These are phyloP conservation scores for Durotheca rogersii DNA, from an alignment of 495 filamentous ascomycete genomes.

Conservation along the genomic window DNA sequence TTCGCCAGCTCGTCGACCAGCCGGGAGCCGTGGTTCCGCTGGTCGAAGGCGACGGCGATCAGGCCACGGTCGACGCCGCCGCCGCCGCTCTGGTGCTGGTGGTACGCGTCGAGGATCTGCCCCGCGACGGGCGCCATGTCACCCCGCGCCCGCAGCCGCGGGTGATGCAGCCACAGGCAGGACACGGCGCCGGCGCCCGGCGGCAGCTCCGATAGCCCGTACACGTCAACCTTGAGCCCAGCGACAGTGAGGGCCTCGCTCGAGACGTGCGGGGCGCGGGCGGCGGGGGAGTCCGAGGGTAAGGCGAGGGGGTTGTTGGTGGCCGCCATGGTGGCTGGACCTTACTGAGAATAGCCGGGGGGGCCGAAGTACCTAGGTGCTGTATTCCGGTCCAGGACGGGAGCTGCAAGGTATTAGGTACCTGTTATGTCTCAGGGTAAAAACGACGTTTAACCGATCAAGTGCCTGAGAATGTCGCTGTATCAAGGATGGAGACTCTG, in stretches of 20 bases:
- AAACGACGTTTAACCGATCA: too few species aligned
- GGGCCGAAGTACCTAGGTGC: too few species aligned
- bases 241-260: conserved; percentile 63
- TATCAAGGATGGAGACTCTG: too few species aligned
- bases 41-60: conserved; percentile 82
- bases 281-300: conserved; percentile 14
- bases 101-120: conserved; percentile 41
- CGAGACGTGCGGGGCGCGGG: conserved; percentile 54
- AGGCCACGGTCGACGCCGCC: conserved; percentile 47
- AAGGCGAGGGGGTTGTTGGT: conserved; percentile 36
- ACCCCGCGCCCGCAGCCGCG: conserved; percentile 65
- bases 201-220: conserved; percentile 73
- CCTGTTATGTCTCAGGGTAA: too few species aligned
- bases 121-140: conserved; percentile 60
- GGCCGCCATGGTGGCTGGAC: conserved; percentile 15
- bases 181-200: conserved; percentile 53
- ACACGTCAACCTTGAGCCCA: conserved; percentile 73
- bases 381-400: too few species aligned
- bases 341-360: too few species aligned
- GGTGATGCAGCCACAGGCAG: conserved; percentile 86
- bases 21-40: conserved; percentile 83
- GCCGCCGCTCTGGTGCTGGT: neutral
- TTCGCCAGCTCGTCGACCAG: conserved; percentile 61
- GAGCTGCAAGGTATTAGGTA: too few species aligned
- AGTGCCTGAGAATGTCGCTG: too few species aligned